phyloP scores from a whole-genome alignment of 1,284 basidiomycete genomes.

The Austroboletus niveus region DNA sequence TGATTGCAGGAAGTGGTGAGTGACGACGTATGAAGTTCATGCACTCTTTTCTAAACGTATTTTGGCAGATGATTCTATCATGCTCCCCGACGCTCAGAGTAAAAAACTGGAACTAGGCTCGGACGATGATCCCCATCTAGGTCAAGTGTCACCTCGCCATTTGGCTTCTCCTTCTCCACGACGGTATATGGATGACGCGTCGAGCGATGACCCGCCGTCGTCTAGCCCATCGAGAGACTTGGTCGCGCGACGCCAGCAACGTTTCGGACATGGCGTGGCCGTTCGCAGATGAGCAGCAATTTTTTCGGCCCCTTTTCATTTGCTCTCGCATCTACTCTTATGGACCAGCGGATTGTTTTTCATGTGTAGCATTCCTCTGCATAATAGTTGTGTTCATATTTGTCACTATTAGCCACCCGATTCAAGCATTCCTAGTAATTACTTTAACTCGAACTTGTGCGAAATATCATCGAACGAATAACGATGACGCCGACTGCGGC shows the following conservation, averaged over 20 bases:
- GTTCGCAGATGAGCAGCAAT: too few relatives aligned
- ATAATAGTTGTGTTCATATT: too few relatives aligned
- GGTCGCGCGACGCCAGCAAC: conserved; percentile 33
- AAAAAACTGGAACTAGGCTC: conserved; percentile 31
- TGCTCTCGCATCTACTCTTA: too few relatives aligned
- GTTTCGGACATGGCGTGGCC: conserved; percentile 17
- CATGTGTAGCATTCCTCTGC: too few relatives aligned
- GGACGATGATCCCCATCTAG: conserved; percentile 59
- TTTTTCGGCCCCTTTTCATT: too few relatives aligned
- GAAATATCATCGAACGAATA: too few relatives aligned
- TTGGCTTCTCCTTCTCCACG: conserved; percentile 58
- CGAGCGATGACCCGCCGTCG: conserved; percentile 44
- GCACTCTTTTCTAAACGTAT: conserved; percentile 8
- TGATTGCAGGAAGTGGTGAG: conserved; percentile 45
- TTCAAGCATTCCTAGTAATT: too few relatives aligned
- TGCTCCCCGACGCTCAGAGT: conserved; percentile 24
- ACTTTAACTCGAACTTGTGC: too few relatives aligned
- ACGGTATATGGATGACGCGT: conserved; percentile 36
- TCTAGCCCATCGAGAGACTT: conserved; percentile 44
- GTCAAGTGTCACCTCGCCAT: conserved; percentile 67
- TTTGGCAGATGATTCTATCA: conserved; percentile 45
- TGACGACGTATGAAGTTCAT: conserved; percentile 5
- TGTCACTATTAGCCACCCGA: too few relatives aligned
- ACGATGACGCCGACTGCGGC: too few relatives aligned
- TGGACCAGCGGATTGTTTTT: too few relatives aligned